Base-by-base conservation (phyloP, 768 basidiomycete species). In the Amanita polypyramis region DNA sequence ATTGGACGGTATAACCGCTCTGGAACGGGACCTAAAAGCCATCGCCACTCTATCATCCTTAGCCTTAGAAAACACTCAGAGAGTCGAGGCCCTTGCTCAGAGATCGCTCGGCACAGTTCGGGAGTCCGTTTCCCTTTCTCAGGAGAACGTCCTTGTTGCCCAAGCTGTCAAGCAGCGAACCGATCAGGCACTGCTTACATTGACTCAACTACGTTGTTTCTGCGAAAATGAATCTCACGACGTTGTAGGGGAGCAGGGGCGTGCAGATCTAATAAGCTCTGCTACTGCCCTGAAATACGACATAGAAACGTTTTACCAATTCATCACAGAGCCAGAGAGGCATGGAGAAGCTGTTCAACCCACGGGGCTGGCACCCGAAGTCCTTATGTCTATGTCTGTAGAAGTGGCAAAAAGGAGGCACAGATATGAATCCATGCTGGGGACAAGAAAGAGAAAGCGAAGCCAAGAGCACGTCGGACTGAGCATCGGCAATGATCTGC, bases 81-180 rank as follows among this genome's bases (percentile, higher is more conserved):
- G 52, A 47, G 63, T 61, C 1, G 53, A 58, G 20, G 49, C 50
- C 9, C 56, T 62, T 33, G 62, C 67, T 4, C 58, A 66, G 50
- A 62, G 63, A 45, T 62, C 64, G 5, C 27, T 66, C 2, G 47
- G 47, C 0, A 47, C 57, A 2, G 64, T 62, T 2, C 59, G 58
- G 38, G 59, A 62, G 25, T 58, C 64, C 2, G 45, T 65, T 23
- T 6, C 15, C 11, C 1, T 37, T 32, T 42, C 49, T 3, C 33
- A 44, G 33, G 41, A 50, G 15, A 36, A 27, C 19, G 33, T 25
- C 14, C 42, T 41, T 19, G 60, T 62, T 11, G 55, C 67, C 2
- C 27, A 42, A 14, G n/a, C 27, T 14, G 32, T 30, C 27, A 49
- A 49, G 19, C 11, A 39, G 14, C 30, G 32, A 20, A 39, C 7